Evolutionary conservation across 345 rosid genomes (phyloP).

Genomic region (Salix brachista): DNA sequence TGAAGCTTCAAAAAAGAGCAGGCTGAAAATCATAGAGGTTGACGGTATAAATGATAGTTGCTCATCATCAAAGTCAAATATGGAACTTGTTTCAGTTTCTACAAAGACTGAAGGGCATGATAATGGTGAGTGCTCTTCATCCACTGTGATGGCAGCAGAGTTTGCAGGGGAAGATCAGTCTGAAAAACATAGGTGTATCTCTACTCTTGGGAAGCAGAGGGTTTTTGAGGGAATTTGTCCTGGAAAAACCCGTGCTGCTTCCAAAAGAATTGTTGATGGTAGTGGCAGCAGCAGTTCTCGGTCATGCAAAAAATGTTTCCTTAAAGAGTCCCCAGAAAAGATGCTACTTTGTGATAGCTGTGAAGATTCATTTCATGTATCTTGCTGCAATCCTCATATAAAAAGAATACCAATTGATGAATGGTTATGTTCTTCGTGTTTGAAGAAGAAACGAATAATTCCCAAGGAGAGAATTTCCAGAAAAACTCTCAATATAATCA

Average conservation of each 20-base stretch:
- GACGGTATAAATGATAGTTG: conserved; percentile 62
- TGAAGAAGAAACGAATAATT: conserved; percentile 44
- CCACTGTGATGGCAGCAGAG: conserved; percentile 43
- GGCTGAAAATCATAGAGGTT: conserved; percentile 38
- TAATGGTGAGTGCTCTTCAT: conserved; percentile 57
- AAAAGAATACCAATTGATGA: conserved; percentile 56
- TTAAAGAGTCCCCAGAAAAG: conserved; percentile 34
- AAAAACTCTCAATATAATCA: conserved; percentile 30
- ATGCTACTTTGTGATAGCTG: conserved; percentile 89
- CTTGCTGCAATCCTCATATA: conserved; percentile 58
- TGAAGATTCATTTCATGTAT: conserved; percentile 73
- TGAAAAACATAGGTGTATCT: conserved; percentile 41
- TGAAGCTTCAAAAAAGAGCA: conserved; percentile 30
- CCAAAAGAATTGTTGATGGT: conserved; percentile 25
- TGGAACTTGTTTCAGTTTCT: conserved; percentile 47
- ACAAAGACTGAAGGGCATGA: conserved; percentile 46
- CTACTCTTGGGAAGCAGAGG: conserved; percentile 33
- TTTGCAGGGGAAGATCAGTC: conserved; percentile 29
- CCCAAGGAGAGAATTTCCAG: conserved; percentile 27
- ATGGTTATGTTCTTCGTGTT: conserved; percentile 79
- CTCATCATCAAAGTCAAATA: conserved; percentile 58
- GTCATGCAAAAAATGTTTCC: conserved; percentile 65
- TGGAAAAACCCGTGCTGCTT: conserved; percentile 18
- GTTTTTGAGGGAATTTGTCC: conserved; percentile 27
- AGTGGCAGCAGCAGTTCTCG: conserved; percentile 32